Percentiles rank a stretch among this genome's conserved stretches.
These are phyloP conservation scores for Suillus subalutaceus DNA, from an alignment of 768 basidiomycete genomes.

Conservation along the genomic window DNA sequence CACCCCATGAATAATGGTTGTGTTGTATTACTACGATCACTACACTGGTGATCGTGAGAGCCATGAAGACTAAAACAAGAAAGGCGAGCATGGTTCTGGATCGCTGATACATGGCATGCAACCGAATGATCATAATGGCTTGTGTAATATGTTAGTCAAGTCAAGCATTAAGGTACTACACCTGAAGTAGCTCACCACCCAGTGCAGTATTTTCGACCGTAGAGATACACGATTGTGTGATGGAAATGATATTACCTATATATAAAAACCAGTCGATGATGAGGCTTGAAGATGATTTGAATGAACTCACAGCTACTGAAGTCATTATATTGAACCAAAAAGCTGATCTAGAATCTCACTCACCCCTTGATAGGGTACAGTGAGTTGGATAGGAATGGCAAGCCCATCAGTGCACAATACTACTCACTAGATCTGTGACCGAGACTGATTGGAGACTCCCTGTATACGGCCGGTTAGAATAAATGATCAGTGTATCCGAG, in stretches of 20 bases:
- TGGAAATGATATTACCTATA: background rate
- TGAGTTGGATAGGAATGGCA: background rate
- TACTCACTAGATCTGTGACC: background rate
- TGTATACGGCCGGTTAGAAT: background rate
- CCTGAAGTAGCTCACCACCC: background rate
- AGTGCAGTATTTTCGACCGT: background rate
- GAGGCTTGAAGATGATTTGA: background rate
- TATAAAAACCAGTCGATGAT: background rate
- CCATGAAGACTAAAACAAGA: background rate
- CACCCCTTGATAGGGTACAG: background rate
- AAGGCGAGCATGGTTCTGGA: background rate
- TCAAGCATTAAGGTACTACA: background rate
- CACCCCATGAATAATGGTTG: background rate
- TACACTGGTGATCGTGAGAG: background rate
- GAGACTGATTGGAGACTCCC: background rate
- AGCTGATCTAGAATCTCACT: background rate
- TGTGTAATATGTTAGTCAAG: background rate
- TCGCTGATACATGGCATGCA: background rate
- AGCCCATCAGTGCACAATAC: background rate
- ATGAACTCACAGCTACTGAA: background rate
- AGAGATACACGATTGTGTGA: background rate
- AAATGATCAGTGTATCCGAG: background rate
- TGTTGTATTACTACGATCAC: background rate
- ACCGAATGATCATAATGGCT: background rate
- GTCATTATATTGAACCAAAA: background rate